These are phyloP conservation scores for Talaromyces sp. DNA, from an alignment of 2,329 filamentous ascomycete species.

Conservation along the genomic window DNA sequence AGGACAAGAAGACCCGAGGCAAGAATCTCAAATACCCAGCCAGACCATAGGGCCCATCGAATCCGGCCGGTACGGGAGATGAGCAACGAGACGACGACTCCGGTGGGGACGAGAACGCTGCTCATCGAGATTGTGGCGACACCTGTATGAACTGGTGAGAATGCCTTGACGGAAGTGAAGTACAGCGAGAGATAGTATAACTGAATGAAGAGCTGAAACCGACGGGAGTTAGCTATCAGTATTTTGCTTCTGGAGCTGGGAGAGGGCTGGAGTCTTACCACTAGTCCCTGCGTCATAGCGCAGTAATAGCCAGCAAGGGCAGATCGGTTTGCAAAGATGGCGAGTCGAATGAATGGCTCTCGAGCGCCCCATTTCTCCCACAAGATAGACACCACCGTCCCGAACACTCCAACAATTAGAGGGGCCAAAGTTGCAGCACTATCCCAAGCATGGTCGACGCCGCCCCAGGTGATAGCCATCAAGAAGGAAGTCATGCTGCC, in stretches of 20 bases:
- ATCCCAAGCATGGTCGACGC: constrained; percentile 36
- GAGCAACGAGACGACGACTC: constrained; percentile 47
- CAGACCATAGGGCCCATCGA: constrained; percentile 57
- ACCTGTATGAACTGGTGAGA: constrained; percentile 52
- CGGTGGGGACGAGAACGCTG: constrained; percentile 61
- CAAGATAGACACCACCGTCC: constrained; percentile 27
- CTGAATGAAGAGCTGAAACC: constrained; percentile 45
- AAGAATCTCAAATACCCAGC: constrained; percentile 58
- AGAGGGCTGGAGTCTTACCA: constrained; percentile 1
- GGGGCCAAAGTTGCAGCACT: constrained; percentile 36
- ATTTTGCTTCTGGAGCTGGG: neutral
- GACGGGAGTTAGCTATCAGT: constrained; percentile 48
- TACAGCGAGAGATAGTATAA: constrained; percentile 54
- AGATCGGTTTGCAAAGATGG: constrained; percentile 5
- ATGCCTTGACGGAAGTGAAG: constrained; percentile 48
- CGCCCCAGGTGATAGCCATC: constrained; percentile 40
- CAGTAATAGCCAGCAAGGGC: constrained; percentile 2
- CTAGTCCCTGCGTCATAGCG: constrained; percentile 48
- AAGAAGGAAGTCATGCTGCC: constrained; percentile 35
- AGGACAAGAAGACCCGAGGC: constrained; percentile 51
- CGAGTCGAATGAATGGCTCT: constrained; percentile 1
- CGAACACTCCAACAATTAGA: constrained; percentile 30
- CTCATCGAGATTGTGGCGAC: constrained; percentile 57
- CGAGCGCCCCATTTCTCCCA: constrained; percentile 25
- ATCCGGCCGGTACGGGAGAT: constrained; percentile 59